Base-by-base conservation (phyloP, 192 early-diverging fungal genomes). In the Dissophora ornata region DNA sequence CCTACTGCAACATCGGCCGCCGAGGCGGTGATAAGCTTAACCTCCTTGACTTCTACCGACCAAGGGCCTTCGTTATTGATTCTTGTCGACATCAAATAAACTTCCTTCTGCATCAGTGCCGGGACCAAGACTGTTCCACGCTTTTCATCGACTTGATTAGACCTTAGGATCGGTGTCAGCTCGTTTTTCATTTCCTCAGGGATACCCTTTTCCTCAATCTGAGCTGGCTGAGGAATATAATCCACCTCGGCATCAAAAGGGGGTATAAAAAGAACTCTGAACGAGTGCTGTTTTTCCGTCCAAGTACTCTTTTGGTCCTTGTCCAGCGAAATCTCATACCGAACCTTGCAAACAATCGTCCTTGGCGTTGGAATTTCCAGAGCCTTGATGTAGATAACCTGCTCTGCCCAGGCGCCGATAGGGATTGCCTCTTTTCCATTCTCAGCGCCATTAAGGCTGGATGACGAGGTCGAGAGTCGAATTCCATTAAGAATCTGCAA, bases 241-340 rank as follows among this genome's bases (percentile, higher is more conserved):
- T 79, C 71, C 51, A 86, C 89, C 5, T 68, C 52, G 2, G 77
- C 67, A 32, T 83, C 82, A 79, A 91, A 91, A 10, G 88, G 84
- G 1, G 63, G 54, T 26, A 83, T 73, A 69, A 89, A 91, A 2
- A 75, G 70, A 11, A 91, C 73, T 28, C 87, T 62, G 29, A 86
- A 65, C 5, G 81, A 71, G 51, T 90, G 87, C 34, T 62, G 67
- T 47, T 89, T 90, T 33, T 89, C 82, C 34, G 87, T 84, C 67
- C 77, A 82, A 4, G 56, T 51, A 58, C 41, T 67, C 24, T 33
- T 80, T 42, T 55, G 32, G 13, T 57, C 79, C 48, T 34, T 78
- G 48, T 44, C 81, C 42, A 45, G 53, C 16, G 80, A 52, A 26
- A 73, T 53, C 28, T 85, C 71, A 32, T 87, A 83, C 32, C 68